These are phyloP conservation scores for Schizosaccharomyces octosporus DNA, from an alignment of 805 yeast species.

Conservation along the genomic window DNA sequence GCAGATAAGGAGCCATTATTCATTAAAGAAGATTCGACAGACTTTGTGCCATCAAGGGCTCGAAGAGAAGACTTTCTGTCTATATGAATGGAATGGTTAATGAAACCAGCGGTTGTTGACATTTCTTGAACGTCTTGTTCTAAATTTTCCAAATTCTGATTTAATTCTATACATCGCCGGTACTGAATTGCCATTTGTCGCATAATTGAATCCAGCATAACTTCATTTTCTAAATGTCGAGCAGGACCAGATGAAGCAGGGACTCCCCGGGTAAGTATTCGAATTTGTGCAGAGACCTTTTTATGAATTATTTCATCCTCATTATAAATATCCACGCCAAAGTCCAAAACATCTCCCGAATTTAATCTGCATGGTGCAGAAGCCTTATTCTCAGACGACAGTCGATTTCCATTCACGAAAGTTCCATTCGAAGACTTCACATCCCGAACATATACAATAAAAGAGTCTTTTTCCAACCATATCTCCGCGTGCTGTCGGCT, in stretches of 20 bases:
- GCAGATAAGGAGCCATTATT: too few species aligned
- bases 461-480: constrained; percentile 38
- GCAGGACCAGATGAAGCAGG: neutral
- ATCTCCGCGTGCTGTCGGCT: constrained; percentile 86
- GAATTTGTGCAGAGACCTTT: constrained; percentile 42
- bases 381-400: constrained; percentile 33
- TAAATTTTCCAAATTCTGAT: neutral
- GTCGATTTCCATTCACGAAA: constrained; percentile 52
- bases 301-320: constrained; percentile 42
- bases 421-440: constrained; percentile 87
- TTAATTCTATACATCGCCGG: neutral
- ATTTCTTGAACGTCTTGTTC: neutral
- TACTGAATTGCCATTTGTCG: neutral
- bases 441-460: constrained; percentile 50
- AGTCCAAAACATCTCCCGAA: constrained; percentile 67
- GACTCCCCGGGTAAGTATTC: neutral
- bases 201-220: neutral
- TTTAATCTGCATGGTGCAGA: constrained; percentile 31
- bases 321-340: constrained; percentile 60
- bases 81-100: neutral
- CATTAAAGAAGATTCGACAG: too few species aligned
- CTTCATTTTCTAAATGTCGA: neutral
- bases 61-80: too few species aligned
- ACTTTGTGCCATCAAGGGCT: too few species aligned
- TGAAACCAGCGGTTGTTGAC: neutral